These are phyloP conservation scores for Thalassiosira mediterranea DNA, from an alignment of 352 stramenopile genomes.

Conservation along the genomic window DNA sequence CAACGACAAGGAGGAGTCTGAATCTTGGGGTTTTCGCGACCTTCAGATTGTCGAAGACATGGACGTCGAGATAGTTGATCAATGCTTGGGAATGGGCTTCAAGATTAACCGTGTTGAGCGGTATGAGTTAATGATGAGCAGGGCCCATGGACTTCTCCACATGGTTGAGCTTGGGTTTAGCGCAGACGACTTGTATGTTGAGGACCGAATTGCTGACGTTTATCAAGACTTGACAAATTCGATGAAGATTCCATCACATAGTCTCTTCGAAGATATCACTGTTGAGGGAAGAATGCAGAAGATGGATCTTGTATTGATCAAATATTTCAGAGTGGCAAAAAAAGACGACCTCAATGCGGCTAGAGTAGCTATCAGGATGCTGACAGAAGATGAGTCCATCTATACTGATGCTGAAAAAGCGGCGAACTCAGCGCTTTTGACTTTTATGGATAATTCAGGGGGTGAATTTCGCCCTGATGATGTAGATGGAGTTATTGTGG, in stretches of 20 bases:
- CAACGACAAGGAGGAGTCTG: not conserved
- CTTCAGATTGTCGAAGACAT: slow-evolving; percentile 32
- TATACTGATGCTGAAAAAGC: slow-evolving; percentile 18
- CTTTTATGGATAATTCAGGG: slow-evolving; percentile 5
- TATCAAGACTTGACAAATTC: slow-evolving; percentile 8
- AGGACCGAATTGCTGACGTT: slow-evolving; percentile 14
- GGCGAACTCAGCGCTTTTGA: slow-evolving; percentile 13
- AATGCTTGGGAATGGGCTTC: slow-evolving; percentile 34
- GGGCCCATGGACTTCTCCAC: slow-evolving; percentile 17
- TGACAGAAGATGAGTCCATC: slow-evolving; percentile 70
- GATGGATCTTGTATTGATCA: slow-evolving; percentile 53
- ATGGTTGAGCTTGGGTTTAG: slow-evolving; percentile 24
- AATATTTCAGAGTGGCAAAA: slow-evolving; percentile 19
- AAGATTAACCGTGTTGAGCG: slow-evolving; percentile 25
- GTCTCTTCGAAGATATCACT: slow-evolving; percentile 50
- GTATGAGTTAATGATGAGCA: slow-evolving; percentile 29
- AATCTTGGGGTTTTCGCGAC: slow-evolving; percentile 17
- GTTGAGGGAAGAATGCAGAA: slow-evolving; percentile 53
- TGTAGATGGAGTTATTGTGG: not conserved
- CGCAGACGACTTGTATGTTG: slow-evolving; percentile 20
- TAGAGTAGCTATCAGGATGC: slow-evolving; percentile 55
- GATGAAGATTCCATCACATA: slow-evolving; percentile 21
- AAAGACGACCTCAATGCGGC: slow-evolving; percentile 48
- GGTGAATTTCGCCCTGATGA: not conserved
- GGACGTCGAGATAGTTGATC: slow-evolving; percentile 44